Base-by-base conservation (phyloP, 495 filamentous ascomycete genomes). In the Delitschia confertaspora region DNA sequence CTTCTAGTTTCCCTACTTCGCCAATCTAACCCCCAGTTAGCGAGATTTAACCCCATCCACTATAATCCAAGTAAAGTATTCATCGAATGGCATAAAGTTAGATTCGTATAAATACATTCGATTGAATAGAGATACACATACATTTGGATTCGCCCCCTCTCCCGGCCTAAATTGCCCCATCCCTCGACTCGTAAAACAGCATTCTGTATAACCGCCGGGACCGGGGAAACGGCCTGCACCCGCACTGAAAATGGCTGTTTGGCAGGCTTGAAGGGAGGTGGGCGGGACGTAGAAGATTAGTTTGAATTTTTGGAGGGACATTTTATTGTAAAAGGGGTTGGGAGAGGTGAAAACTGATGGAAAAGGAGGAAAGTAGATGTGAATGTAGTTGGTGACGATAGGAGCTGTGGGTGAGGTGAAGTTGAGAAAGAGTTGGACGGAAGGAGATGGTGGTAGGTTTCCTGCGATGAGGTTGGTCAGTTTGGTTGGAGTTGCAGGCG, bases 191-290 rank as follows among this genome's bases (percentile, higher is more conserved):
- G 69, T 67, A 60, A 68, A 84, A 57, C 72, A 72, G 60, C 69
- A 75, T 43, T 82, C 69, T 3, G 69, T 77, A 63, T 83, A 84
- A 46, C 73, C 71, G 17, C 73, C 74, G 8, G 57, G 57, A 0
- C 69, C 70, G 1, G 76, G 77, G 48, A 73, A 78, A 3, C 66
- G 62, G 0, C 80, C 80, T 2, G 75, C 79, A 9, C 79, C 79
- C 0, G 78, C 72, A 13, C 68, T 67, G 54, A 83, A 83, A 42
- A 83, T 68, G 36, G 78, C 79, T 0, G 61, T 39, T 54, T 83
- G 82, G 60, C 69, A 69, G 10, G 63, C 56, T 23, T 68, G 52
- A 30, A 80, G 61, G 7, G 68, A 56, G 7, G 65, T 27, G 0
- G 56, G 60, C 4, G 78, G 79, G 11, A 70, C 68, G 60, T 66